Conservation (phyloP, 257 asterid genomes). For the Solanum etuberosum region DNA sequence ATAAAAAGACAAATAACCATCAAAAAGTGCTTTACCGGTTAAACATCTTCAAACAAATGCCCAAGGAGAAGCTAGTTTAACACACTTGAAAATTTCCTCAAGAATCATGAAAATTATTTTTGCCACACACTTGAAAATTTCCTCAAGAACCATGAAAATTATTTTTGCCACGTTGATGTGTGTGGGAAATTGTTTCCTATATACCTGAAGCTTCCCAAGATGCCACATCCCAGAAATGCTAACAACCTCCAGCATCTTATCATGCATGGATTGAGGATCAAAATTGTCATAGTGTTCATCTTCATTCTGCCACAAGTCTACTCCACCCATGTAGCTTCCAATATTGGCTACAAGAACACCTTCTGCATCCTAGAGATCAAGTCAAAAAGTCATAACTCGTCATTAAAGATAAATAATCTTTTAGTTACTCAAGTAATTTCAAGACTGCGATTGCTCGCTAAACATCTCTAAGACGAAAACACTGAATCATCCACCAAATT, state of each 20-base stretch:
- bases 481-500: not conserved
- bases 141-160: not conserved
- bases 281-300: slow-evolving; percentile 81
- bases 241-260: slow-evolving; percentile 90
- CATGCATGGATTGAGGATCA: slow-evolving; percentile 99
- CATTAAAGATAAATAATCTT: not conserved
- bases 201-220: slow-evolving; percentile 97
- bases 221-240: slow-evolving; percentile 99
- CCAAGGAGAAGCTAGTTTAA: not conserved
- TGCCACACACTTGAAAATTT: not conserved
- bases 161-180: not conserved
- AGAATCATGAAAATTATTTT: not conserved
- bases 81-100: not conserved
- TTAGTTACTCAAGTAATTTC: not conserved
- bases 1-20: not conserved
- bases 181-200: not conserved
- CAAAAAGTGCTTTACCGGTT: not conserved
- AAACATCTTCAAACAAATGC: not conserved
- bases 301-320: slow-evolving; percentile 97
- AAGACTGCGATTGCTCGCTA: not conserved
- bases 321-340: slow-evolving; percentile 99
- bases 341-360: slow-evolving; percentile 91
- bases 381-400: not conserved
- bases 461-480: not conserved
- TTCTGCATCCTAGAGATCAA: slow-evolving; percentile 68